Percentiles rank a stretch among this genome's conserved stretches.
Conservation (phyloP, 1,139 yeast genomes). For the Kurtzmaniella natalensis region DNA sequence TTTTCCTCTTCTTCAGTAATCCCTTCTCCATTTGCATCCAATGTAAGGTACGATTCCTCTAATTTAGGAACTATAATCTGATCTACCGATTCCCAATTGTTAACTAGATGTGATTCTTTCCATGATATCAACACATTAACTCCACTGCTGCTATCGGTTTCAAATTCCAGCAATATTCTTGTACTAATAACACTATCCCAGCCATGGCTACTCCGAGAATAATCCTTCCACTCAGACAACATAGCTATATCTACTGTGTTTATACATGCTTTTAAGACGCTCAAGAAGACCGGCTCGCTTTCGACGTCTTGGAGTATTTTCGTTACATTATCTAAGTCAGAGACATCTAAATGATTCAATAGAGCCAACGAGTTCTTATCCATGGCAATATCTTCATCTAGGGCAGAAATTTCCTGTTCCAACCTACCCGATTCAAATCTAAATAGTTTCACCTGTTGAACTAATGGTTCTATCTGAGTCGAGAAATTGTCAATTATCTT, state of each 20-base stretch:
- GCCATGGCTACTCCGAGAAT: conserved; percentile 1
- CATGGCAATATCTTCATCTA: not conserved
- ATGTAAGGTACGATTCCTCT: not conserved
- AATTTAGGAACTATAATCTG: not conserved
- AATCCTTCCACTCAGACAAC: conserved; percentile 1
- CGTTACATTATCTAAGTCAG: not conserved
- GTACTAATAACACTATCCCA: conserved; percentile 1
- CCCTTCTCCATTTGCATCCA: too few relatives aligned
- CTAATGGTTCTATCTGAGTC: not conserved
- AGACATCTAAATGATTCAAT: not conserved
- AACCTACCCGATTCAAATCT: conserved; percentile 8
- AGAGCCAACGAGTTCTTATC: not conserved
- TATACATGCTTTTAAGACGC: not conserved
- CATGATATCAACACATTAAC: not conserved
- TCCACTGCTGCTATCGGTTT: not conserved
- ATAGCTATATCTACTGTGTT: not conserved
- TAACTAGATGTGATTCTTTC: not conserved
- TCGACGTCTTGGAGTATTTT: not conserved
- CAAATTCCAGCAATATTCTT: not conserved
- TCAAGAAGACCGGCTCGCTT: not conserved
- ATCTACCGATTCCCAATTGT: conserved; percentile 1
- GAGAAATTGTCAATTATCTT: too few relatives aligned
- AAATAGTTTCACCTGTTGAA: conserved; percentile 3
- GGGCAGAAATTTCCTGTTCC: not conserved
- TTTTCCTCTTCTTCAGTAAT: not conserved